Evolutionary conservation across 208 protist genomes (phyloP), one percentile per base, ranked within the genome.

Genomic region (Acanthamoeba quina): DNA sequence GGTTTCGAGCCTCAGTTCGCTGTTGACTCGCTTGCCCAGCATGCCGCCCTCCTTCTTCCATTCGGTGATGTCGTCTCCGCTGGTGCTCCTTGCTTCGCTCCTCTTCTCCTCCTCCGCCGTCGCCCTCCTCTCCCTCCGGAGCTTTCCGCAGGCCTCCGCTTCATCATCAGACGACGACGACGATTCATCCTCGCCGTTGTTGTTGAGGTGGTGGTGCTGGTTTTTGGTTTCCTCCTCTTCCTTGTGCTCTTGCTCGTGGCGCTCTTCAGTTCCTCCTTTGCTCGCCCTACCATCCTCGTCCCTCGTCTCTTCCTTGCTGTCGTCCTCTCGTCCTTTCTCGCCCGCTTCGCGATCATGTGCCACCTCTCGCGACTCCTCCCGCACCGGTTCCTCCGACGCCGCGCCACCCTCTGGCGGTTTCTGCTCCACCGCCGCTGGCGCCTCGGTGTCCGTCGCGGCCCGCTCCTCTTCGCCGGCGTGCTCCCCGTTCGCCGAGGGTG

Each of bases 31-130:
- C 31, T 78, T 78, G 31, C 70, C 70, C 1, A 44, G 13, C 70
- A 78, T 78, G 37, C 70, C 70, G 34, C 37, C 70, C 26, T 29
- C 60, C 60, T 68, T 68, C 60, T 68, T 68, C 60, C 60, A 68
- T 13, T 68, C 60, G 29, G 15, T 29, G 34, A 24, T 26, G 70
- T 44, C 70, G 70, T 78, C 31, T 24, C 37, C 19, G 70, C 34
- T 47, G 34, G 70, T 21, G 60, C 60, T 68, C 60, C 60, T 68
- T 5, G 15, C 26, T 24, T 24, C 60, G 21, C 19, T 72, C 26
- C 34, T 47, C 29, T 78, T 78, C 70, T 78, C 31, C 70, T 78
- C 70, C 10, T 68, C 60, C 26, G 17, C 70, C 26, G n/a, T 68
- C 15, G 60, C 26, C 60, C 26, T 68, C 60, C 26, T 68, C 60